phyloP scores from a whole-genome alignment of 2,329 filamentous ascomycete species.

The Pseudocercospora fijiensis region DNA sequence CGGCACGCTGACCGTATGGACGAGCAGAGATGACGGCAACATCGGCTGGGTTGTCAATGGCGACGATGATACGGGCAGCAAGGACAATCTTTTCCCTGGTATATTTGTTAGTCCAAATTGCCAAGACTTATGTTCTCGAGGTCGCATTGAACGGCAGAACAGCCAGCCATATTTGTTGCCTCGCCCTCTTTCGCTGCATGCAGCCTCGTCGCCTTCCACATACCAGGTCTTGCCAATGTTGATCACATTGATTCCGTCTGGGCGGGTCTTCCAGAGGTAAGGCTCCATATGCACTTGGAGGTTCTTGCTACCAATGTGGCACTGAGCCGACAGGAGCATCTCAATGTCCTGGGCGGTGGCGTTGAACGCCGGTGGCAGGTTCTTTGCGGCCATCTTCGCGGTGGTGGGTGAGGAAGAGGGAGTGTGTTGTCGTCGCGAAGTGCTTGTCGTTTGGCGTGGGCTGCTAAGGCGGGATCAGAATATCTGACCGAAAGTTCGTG shows the following conservation, averaged over 20 bases:
- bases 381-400: conserved; percentile 87
- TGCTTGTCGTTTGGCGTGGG: conserved; percentile 17
- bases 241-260: conserved; percentile 96
- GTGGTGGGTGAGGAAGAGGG: conserved; percentile 21
- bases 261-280: conserved; percentile 99
- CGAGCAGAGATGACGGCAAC: conserved; percentile 99
- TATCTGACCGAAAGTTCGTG: conserved; percentile 10
- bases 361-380: conserved; percentile 94
- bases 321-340: conserved; percentile 96
- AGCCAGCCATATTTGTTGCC: neutral
- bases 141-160: neutral
- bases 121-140: conserved; percentile 3
- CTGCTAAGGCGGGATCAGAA: conserved; percentile 10
- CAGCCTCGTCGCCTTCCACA: conserved; percentile 38
- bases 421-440: conserved; percentile 19
- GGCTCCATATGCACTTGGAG: conserved; percentile 99
- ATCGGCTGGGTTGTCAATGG: conserved; percentile 99
- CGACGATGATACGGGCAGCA: conserved; percentile 96
- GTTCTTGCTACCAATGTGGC: conserved; percentile 98
- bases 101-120: conserved; percentile 19
- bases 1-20: conserved; percentile 98
- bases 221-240: conserved; percentile 99
- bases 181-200: neutral
- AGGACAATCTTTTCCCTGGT: conserved; percentile 98
- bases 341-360: conserved; percentile 98